Conservation (phyloP, 2,329 filamentous ascomycete species). For the Zymoseptoria crescenta region DNA sequence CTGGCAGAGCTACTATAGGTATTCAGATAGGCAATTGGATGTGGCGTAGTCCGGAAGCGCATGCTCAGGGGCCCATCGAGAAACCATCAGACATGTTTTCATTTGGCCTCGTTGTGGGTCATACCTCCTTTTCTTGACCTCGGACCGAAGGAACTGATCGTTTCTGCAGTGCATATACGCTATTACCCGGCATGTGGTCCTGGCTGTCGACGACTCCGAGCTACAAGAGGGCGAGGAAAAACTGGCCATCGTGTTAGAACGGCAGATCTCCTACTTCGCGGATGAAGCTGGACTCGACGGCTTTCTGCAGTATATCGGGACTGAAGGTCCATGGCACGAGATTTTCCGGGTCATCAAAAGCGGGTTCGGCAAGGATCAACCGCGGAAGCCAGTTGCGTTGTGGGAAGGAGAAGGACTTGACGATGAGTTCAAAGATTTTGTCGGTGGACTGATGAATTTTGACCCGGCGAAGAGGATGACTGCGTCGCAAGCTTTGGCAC, state of each 20-base stretch:
- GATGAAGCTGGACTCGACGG: slow-evolving; percentile 33
- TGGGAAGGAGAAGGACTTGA: slow-evolving; percentile 2
- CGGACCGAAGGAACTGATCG: not conserved
- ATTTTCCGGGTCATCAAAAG: slow-evolving; percentile 33
- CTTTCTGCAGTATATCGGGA: slow-evolving; percentile 26
- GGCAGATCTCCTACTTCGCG: slow-evolving; percentile 43
- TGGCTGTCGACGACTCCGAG: slow-evolving; percentile 33
- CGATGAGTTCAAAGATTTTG: slow-evolving; percentile 4
- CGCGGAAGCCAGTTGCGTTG: slow-evolving; percentile 31
- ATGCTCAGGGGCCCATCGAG: slow-evolving; percentile 33
- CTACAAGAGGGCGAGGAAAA: slow-evolving; percentile 29
- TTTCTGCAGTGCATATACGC: slow-evolving; percentile 38
- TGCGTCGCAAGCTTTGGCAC: not conserved
- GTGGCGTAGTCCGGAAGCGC: slow-evolving; percentile 42
- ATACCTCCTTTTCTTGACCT: not conserved
- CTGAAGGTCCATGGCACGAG: slow-evolving; percentile 35
- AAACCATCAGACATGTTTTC: slow-evolving; percentile 40
- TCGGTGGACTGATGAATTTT: slow-evolving; percentile 2
- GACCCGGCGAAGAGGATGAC: not conserved
- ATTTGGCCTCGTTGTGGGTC: slow-evolving; percentile 37
- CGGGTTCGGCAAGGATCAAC: slow-evolving; percentile 36
- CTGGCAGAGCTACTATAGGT: slow-evolving; percentile 32
- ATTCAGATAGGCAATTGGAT: slow-evolving; percentile 37
- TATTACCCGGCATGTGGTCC: slow-evolving; percentile 31
- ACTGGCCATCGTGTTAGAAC: slow-evolving; percentile 37